These are phyloP conservation scores for Bryoerythrophyllum caledonicum DNA, from an alignment of 225 moss, liverwort and hornwort genomes.

Conservation along the genomic window DNA sequence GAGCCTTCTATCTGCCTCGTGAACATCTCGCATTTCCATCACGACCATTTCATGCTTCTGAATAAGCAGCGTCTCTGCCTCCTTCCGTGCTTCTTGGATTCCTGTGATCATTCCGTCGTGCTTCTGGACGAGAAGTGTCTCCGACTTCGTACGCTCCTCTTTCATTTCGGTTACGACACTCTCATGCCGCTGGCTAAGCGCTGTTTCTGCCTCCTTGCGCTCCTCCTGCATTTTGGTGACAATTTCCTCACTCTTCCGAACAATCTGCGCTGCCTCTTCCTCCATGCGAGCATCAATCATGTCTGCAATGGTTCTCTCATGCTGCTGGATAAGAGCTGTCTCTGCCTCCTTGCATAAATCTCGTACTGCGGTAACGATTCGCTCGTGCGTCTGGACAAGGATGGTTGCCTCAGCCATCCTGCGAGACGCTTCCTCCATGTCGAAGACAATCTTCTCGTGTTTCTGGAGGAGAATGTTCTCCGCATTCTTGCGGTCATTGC, in stretches of 20 bases:
- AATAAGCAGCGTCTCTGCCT: not conserved
- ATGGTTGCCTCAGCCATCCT: not conserved
- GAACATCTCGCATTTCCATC: not conserved
- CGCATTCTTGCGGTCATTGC: not conserved
- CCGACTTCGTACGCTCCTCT: not conserved
- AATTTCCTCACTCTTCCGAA: not conserved
- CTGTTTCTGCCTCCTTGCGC: not conserved
- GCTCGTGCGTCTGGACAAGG: not conserved
- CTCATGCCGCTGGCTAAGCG: not conserved
- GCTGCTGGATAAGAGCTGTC: not conserved
- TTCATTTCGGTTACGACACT: not conserved
- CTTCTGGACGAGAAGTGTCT: not conserved
- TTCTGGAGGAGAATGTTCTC: not conserved
- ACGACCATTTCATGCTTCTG: not conserved
- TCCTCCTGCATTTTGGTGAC: not conserved
- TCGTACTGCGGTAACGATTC: not conserved
- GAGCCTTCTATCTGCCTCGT: not conserved
- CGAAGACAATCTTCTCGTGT: not conserved
- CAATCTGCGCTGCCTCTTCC: not conserved
- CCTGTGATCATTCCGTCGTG: not conserved
- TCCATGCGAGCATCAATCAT: not conserved
- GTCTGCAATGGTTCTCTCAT: not conserved
- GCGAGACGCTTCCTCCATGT: not conserved
- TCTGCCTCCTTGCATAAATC: not conserved
- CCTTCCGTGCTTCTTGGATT: not conserved